Conservation (phyloP, 1,284 basidiomycete genomes). For the Irpex sp. region DNA sequence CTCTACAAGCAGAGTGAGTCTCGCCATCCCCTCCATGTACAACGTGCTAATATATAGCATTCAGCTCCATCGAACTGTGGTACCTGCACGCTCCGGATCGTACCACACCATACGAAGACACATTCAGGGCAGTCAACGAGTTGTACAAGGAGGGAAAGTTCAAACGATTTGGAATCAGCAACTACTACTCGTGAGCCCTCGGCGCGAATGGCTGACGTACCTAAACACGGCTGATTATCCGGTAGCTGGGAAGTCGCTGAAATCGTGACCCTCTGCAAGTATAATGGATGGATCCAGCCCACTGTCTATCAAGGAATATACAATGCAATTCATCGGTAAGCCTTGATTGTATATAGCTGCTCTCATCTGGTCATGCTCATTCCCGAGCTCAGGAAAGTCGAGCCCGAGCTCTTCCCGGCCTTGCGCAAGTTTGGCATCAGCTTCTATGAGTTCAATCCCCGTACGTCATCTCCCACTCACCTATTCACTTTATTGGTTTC, state of each 20-base stretch:
- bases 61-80: slow-evolving; percentile 6
- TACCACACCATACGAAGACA: slow-evolving; percentile 33
- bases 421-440: slow-evolving; percentile 58
- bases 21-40: background rate
- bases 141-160: slow-evolving; percentile 41
- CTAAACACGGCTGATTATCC: background rate
- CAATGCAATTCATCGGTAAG: slow-evolving; percentile 45
- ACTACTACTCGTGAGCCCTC: slow-evolving; percentile 37
- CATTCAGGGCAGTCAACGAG: slow-evolving; percentile 37
- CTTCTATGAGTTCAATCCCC: slow-evolving; percentile 58
- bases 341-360: background rate
- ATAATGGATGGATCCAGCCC: slow-evolving; percentile 57
- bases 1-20: slow-evolving; percentile 44
- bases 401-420: slow-evolving; percentile 60
- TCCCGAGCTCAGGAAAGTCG: slow-evolving; percentile 32
- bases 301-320: slow-evolving; percentile 68
- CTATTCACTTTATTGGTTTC: background rate
- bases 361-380: background rate
- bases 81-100: slow-evolving; percentile 47
- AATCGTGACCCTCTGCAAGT: slow-evolving; percentile 51
- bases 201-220: background rate
- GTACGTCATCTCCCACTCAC: slow-evolving; percentile 17
- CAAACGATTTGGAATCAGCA: slow-evolving; percentile 48
- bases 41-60: background rate
- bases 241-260: slow-evolving; percentile 57